phyloP scores from a whole-genome alignment of 2,329 filamentous ascomycete genomes.

The Ceratocystis smalleyi region DNA sequence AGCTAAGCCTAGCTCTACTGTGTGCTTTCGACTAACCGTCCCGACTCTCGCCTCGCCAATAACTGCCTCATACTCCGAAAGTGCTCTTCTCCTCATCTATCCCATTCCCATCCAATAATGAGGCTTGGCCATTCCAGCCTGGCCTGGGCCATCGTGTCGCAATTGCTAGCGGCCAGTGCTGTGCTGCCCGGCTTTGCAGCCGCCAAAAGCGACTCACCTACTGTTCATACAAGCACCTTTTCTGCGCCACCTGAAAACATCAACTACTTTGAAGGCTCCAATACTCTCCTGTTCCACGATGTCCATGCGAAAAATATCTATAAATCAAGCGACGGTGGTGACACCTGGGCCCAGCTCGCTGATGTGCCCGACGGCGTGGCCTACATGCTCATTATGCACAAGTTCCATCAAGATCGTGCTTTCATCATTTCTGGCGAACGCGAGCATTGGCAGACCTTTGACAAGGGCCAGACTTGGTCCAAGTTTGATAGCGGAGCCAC shows the following conservation, averaged over 20 bases:
- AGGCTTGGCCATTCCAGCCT: constrained; percentile 10
- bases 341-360: constrained; percentile 53
- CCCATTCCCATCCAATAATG: constrained; percentile 5
- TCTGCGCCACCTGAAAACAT: constrained; percentile 50
- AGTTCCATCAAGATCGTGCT: constrained; percentile 61
- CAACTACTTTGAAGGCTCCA: constrained; percentile 83
- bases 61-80: neutral
- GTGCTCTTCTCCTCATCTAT: too few species aligned
- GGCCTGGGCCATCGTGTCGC: constrained; percentile 12
- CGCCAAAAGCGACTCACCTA: constrained; percentile 47
- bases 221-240: constrained; percentile 50
- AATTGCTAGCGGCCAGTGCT: constrained; percentile 11
- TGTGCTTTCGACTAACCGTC: neutral
- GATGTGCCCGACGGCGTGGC: constrained; percentile 49
- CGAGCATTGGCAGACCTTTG: constrained; percentile 67
- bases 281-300: constrained; percentile 65
- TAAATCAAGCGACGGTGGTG: constrained; percentile 67
- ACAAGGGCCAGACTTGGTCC: constrained; percentile 70
- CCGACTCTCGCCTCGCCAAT: neutral
- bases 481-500: constrained; percentile 49
- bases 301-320: constrained; percentile 47
- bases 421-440: constrained; percentile 57
- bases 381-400: constrained; percentile 55
- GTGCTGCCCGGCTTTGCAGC: constrained; percentile 13
- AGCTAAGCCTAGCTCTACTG: neutral